These are phyloP conservation scores for Daldinia caldariorum DNA, from an alignment of 495 filamentous ascomycete genomes.

Conservation along the genomic window DNA sequence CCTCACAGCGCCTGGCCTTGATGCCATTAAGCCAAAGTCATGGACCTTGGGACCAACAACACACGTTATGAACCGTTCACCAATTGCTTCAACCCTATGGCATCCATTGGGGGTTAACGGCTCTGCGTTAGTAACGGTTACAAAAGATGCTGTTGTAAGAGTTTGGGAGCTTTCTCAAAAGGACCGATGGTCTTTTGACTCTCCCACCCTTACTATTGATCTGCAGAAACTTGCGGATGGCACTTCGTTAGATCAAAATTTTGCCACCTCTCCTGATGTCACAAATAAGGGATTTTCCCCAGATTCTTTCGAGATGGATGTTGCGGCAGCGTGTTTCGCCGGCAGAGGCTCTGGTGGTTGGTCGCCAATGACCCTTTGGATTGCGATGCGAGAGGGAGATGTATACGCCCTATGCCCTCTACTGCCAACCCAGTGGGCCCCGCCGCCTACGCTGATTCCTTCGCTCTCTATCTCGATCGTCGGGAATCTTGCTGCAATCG, in stretches of 20 bases:
- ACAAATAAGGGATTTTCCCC: conserved; percentile 84
- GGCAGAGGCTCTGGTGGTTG: conserved; percentile 80
- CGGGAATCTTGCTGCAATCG: conserved; percentile 67
- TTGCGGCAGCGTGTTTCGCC: conserved; percentile 84
- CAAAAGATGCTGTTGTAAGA: conserved; percentile 82
- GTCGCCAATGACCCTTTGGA: conserved; percentile 91
- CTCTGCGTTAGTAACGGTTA: conserved; percentile 82
- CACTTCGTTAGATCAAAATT: conserved; percentile 77
- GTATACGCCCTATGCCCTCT: conserved; percentile 92
- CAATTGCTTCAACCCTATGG: conserved; percentile 82
- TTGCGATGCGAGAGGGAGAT: conserved; percentile 88
- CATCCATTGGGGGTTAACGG: conserved; percentile 82
- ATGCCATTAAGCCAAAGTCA: conserved; percentile 77
- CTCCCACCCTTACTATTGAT: conserved; percentile 82
- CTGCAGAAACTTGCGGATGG: conserved; percentile 84
- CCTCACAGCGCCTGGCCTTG: conserved; percentile 68
- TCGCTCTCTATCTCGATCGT: conserved; percentile 79
- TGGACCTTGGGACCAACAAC: conserved; percentile 88
- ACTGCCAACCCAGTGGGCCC: conserved; percentile 81
- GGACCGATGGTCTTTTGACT: conserved; percentile 84
- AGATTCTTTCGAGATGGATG: conserved; percentile 85
- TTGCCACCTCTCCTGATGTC: conserved; percentile 72
- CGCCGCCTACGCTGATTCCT: conserved; percentile 77
- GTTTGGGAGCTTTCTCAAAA: conserved; percentile 85
- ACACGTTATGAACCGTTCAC: conserved; percentile 82